Evolutionary conservation across 148 eudicot genomes (phyloP).

Genomic region (Salicornia ramosissima): DNA sequence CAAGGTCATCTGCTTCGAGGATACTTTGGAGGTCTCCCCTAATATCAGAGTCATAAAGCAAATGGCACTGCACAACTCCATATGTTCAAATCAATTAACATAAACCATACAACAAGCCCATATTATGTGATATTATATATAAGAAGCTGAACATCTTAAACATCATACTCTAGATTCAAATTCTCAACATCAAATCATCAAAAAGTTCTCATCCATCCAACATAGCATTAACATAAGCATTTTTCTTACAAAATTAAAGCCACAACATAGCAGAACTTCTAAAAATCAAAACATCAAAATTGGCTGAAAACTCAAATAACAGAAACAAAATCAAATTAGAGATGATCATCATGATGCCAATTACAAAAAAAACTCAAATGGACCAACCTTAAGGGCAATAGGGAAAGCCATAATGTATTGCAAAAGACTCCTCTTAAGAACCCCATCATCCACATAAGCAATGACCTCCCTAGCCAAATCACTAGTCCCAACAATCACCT

Average conservation of each 20-base stretch:
- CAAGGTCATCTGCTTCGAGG: slow-evolving; percentile 81
- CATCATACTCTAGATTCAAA: neutral
- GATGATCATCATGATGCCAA: neutral
- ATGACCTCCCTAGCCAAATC: slow-evolving; percentile 82
- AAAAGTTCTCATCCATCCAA: neutral
- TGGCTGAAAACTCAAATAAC: neutral
- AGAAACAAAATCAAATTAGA: neutral
- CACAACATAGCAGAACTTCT: neutral
- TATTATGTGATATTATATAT: neutral
- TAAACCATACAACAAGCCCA: neutral
- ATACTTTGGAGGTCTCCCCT: slow-evolving; percentile 58
- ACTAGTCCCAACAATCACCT: slow-evolving; percentile 58
- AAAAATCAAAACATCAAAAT: neutral
- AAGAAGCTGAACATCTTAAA: neutral
- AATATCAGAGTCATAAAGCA: slow-evolving; percentile 67
- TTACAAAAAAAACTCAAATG: neutral
- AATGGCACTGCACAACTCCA: slow-evolving; percentile 70
- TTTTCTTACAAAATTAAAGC: neutral
- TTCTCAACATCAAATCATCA: neutral
- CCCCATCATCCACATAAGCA: slow-evolving; percentile 51
- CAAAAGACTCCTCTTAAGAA: slow-evolving; percentile 71
- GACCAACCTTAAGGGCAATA: slow-evolving; percentile 80
- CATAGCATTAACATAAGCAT: neutral
- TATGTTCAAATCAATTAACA: neutral
- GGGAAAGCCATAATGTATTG: slow-evolving; percentile 90